These are phyloP conservation scores for Porodaedalea pini DNA, from an alignment of 1,284 basidiomycete species.

Conservation along the genomic window DNA sequence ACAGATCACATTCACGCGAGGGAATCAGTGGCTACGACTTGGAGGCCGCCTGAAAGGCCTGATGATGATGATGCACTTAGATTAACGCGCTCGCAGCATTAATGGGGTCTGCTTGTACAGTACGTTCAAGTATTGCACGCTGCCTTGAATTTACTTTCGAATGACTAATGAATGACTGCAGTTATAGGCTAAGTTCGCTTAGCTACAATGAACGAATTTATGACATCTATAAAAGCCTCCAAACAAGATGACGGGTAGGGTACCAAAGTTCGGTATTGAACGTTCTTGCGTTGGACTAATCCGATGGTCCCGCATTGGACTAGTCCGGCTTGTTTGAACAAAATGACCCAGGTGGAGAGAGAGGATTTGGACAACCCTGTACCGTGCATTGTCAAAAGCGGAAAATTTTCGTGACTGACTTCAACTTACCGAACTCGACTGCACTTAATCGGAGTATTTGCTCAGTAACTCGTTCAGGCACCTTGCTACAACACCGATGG, in stretches of 20 bases:
- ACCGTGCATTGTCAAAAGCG: not conserved
- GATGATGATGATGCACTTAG: not conserved
- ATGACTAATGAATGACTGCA: too few relatives aligned
- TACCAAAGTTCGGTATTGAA: too few relatives aligned
- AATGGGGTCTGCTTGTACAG: not conserved
- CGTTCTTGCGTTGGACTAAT: too few relatives aligned
- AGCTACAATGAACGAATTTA: too few relatives aligned
- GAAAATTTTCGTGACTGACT: not conserved
- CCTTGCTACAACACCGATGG: conserved; percentile 64
- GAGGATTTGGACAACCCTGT: too few relatives aligned
- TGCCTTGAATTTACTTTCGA: too few relatives aligned
- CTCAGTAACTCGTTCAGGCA: conserved; percentile 63
- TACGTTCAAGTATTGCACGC: not conserved
- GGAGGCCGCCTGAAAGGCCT: not conserved
- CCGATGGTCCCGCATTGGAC: too few relatives aligned
- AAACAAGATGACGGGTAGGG: too few relatives aligned
- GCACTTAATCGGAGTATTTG: not conserved
- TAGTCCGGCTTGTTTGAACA: too few relatives aligned
- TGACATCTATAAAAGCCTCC: too few relatives aligned
- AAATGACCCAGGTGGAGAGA: too few relatives aligned
- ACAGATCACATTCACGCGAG: not conserved
- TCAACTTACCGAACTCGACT: not conserved
- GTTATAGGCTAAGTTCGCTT: too few relatives aligned
- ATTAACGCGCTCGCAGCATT: not conserved
- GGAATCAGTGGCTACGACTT: not conserved